A percentile compares a stretch with the other conserved stretches of the same genome.
Evolutionary conservation across 371 early-diverging fungal species (phyloP).

Genomic region (Pancytospora epiphaga): DNA sequence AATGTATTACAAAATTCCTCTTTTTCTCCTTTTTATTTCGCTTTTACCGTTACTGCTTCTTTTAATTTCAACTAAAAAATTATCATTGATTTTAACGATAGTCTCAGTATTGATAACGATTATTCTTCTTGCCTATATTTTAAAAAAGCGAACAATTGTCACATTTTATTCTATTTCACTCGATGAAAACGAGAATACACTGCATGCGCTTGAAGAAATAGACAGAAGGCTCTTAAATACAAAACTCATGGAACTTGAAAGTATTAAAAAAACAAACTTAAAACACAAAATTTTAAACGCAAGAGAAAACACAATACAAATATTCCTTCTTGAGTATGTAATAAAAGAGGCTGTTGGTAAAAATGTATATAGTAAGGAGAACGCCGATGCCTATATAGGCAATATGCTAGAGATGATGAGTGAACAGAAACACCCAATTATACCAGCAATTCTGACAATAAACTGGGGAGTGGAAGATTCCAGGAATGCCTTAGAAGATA

Average conservation of each 20-base stretch:
- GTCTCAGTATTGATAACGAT: background rate
- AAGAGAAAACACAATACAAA: background rate
- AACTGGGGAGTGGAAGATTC: constrained; percentile 3
- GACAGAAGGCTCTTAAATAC: background rate
- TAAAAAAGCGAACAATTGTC: background rate
- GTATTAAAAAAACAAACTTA: background rate
- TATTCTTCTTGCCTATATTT: background rate
- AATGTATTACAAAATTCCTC: constrained; percentile 5
- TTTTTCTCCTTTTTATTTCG: constrained; percentile 7
- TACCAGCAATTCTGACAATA: background rate
- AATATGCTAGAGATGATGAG: background rate
- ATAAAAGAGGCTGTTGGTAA: background rate
- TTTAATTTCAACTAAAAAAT: background rate
- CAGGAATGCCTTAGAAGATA: background rate
- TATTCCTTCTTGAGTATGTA: background rate
- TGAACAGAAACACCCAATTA: background rate
- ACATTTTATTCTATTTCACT: background rate
- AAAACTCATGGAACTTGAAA: background rate
- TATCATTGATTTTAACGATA: background rate
- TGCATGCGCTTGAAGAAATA: background rate
- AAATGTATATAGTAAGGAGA: background rate
- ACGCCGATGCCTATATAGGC: background rate
- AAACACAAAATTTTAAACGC: background rate
- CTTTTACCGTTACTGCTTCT: constrained; percentile 13
- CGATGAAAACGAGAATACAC: background rate